Conservation (phyloP, 495 filamentous ascomycete species). For the Bathelium albidoporum region DNA sequence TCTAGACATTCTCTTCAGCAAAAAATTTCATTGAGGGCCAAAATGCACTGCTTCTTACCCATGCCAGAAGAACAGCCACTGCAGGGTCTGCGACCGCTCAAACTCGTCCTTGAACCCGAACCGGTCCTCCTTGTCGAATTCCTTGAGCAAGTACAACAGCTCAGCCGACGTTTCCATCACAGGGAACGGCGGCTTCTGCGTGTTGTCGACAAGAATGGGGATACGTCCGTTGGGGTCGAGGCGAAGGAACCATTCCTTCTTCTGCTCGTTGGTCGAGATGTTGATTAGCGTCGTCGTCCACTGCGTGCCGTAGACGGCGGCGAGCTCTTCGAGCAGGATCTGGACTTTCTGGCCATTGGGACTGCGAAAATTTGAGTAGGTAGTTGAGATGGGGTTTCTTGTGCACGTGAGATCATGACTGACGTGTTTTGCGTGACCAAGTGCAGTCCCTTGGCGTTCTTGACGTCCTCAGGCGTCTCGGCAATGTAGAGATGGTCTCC, state of each 20-base stretch:
- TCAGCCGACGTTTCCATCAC: conserved; percentile 45
- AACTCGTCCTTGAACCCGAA: conserved; percentile 38
- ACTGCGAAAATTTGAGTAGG: conserved; percentile 15
- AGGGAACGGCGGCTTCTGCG: conserved; percentile 39
- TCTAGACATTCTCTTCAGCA: background rate
- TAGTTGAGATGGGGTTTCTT: background rate
- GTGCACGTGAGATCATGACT: background rate
- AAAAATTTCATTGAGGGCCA: too few species aligned
- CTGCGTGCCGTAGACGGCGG: conserved; percentile 40
- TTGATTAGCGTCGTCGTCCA: conserved; percentile 45
- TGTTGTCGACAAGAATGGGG: conserved; percentile 43
- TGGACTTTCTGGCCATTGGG: conserved; percentile 31
- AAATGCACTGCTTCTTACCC: too few species aligned
- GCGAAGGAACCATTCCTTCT: conserved; percentile 49
- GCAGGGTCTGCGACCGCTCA: conserved; percentile 33
- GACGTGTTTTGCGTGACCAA: conserved; percentile 28
- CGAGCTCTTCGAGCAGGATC: conserved; percentile 29
- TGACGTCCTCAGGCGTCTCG: conserved; percentile 35
- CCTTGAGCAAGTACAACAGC: conserved; percentile 42
- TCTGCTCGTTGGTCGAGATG: conserved; percentile 47
- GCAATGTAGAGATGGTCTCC: conserved; percentile 27
- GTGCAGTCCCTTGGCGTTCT: conserved; percentile 37
- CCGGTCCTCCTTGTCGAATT: conserved; percentile 37
- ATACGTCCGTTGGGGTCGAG: conserved; percentile 38
- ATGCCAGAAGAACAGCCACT: conserved; percentile 44